These are phyloP conservation scores for Ustilago loliicola DNA, from an alignment of 1,284 basidiomycete species.

Conservation along the genomic window DNA sequence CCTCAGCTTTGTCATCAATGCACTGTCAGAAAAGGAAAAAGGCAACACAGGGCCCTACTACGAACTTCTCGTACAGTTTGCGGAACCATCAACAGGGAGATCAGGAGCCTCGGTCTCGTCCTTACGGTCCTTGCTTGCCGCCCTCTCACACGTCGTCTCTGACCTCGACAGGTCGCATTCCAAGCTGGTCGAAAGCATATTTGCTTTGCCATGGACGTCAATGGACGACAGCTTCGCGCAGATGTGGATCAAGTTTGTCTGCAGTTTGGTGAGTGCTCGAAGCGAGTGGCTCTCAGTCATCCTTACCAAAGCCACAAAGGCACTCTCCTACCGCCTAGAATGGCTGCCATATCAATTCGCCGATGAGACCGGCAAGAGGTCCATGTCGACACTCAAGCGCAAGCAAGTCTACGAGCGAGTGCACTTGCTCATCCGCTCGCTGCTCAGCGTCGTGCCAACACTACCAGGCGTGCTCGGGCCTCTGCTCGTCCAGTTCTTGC, in stretches of 20 bases:
- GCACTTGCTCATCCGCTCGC: constrained; percentile 85
- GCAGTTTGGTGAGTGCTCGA: constrained; percentile 91
- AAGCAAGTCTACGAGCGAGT: constrained; percentile 86
- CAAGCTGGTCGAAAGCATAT: constrained; percentile 87
- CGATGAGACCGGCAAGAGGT: constrained; percentile 33
- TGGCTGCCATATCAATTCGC: constrained; percentile 53
- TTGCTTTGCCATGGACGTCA: constrained; percentile 90
- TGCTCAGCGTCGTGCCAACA: constrained; percentile 83
- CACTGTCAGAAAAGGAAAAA: constrained; percentile 80
- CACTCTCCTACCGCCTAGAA: constrained; percentile 74
- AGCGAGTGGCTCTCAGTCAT: constrained; percentile 91
- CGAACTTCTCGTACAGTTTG: constrained; percentile 74
- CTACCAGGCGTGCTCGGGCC: constrained; percentile 77
- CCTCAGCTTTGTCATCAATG: constrained; percentile 84
- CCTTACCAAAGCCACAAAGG: constrained; percentile 83
- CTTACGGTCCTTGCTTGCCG: constrained; percentile 72
- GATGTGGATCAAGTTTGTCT: constrained; percentile 77
- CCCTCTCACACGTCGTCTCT: constrained; percentile 75
- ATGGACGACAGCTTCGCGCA: constrained; percentile 79
- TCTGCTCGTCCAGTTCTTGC: constrained; percentile 85
- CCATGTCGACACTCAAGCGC: constrained; percentile 71
- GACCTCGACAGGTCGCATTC: constrained; percentile 82
- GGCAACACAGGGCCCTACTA: constrained; percentile 71
- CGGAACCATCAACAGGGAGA: constrained; percentile 39
- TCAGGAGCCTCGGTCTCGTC: constrained; percentile 52